phyloP scores from a whole-genome alignment of 345 rosid species.

The Salix arbutifolia region DNA sequence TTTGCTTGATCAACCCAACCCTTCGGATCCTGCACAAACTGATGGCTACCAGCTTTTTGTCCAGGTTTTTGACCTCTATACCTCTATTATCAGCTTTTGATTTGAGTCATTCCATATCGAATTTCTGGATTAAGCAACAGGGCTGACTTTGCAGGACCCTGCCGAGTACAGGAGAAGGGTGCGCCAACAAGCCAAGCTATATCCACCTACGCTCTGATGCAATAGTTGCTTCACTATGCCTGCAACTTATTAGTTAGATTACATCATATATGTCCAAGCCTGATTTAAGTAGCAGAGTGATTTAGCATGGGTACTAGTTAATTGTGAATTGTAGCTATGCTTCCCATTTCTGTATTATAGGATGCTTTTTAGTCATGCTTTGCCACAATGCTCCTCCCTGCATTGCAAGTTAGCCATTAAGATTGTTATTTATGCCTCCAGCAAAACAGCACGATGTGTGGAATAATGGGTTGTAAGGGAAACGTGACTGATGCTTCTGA shows the following conservation, averaged over 20 bases:
- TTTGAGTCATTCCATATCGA: background rate
- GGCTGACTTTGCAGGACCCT: constrained; percentile 45
- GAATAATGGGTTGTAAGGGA: background rate
- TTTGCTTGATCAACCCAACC: constrained; percentile 9
- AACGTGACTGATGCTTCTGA: background rate
- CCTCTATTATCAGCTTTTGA: background rate
- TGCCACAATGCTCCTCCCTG: background rate
- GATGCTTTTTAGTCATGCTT: background rate
- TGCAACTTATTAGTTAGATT: background rate
- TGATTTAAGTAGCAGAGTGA: background rate
- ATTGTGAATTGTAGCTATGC: background rate
- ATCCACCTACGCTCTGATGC: constrained; percentile 28
- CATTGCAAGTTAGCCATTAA: background rate
- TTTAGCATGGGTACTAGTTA: background rate
- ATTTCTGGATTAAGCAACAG: background rate
- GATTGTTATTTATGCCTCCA: background rate
- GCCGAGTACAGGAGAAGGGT: constrained; percentile 73
- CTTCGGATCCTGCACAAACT: constrained; percentile 1
- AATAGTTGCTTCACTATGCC: background rate
- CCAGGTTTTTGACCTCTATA: background rate
- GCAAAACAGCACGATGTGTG: background rate
- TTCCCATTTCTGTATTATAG: background rate
- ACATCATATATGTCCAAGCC: background rate
- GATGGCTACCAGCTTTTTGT: constrained; percentile 6
- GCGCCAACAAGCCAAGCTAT: constrained; percentile 71